Percentiles rank a stretch among this genome's conserved stretches.
Evolutionary conservation across 2,329 filamentous ascomycete genomes (phyloP).

Genomic region (Bipolaris victoriae): DNA sequence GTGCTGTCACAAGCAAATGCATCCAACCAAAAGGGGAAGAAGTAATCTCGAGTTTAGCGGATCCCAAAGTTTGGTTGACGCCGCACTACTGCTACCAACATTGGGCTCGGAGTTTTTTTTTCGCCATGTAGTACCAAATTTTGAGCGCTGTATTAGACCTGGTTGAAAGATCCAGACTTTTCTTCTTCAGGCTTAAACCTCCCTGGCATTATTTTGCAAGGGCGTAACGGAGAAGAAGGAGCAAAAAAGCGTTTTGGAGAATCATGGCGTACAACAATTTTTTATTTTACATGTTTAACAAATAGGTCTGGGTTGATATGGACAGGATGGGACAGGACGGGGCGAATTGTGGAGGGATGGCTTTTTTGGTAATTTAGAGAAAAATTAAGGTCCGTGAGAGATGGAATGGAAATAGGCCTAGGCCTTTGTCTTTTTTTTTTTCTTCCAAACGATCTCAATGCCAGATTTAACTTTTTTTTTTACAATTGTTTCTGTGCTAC

Average conservation of each 20-base stretch:
- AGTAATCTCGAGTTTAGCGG: background rate
- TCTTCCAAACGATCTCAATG: background rate
- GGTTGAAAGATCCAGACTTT: background rate
- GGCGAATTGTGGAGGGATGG: no score
- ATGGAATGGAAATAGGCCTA: background rate
- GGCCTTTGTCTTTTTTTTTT: background rate
- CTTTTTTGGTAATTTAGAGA: no score
- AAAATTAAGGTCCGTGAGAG: no score
- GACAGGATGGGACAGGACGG: no score
- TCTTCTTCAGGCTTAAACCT: background rate
- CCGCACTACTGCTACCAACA: background rate
- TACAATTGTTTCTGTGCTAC: no score
- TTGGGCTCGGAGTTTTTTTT: background rate
- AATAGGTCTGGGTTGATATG: no score
- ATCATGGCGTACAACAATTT: no score
- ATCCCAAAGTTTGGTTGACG: background rate
- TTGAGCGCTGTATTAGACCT: conserved; percentile 4
- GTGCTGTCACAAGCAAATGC: background rate
- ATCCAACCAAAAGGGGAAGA: background rate
- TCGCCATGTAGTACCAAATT: background rate
- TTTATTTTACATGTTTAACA: no score
- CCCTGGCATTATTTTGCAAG: no score
- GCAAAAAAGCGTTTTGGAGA: no score
- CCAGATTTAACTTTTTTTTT: background rate
- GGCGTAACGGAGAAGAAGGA: no score